Evolutionary conservation across 2,329 filamentous ascomycete genomes (phyloP).

Genomic region (Exophiala phaeomuriformis): DNA sequence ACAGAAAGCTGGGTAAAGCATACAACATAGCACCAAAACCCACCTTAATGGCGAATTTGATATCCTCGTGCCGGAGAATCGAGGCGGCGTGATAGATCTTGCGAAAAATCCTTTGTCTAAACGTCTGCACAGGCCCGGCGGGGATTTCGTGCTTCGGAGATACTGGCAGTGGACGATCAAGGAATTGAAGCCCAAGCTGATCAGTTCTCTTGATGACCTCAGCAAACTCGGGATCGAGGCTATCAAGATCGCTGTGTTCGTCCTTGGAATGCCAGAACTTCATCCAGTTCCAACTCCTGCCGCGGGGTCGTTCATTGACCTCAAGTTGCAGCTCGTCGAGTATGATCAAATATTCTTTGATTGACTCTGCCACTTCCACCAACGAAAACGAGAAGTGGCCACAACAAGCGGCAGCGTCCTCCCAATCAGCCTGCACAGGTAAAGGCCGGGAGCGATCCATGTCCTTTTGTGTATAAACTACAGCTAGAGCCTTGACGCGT

Average conservation of each 20-base stretch:
- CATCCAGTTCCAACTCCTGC: constrained; percentile 76
- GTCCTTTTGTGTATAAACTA: constrained; percentile 74
- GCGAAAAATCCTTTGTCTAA: constrained; percentile 22
- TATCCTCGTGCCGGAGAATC: constrained; percentile 57
- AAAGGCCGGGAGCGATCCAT: constrained; percentile 61
- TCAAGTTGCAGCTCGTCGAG: constrained; percentile 74
- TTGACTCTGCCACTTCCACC: constrained; percentile 83
- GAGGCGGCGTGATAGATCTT: constrained; percentile 50
- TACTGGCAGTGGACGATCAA: constrained; percentile 8
- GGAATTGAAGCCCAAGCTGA: constrained; percentile 23
- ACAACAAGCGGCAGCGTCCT: constrained; percentile 95
- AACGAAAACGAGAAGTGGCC: constrained; percentile 93
- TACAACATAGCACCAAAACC: constrained; percentile 83
- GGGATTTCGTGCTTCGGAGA: constrained; percentile 5
- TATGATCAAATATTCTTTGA: constrained; percentile 72
- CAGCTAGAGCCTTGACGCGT: constrained; percentile 65
- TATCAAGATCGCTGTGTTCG: constrained; percentile 28
- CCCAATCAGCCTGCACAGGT: constrained; percentile 81
- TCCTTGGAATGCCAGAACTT: constrained; percentile 57
- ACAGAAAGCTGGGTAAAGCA: constrained; percentile 80
- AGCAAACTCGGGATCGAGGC: constrained; percentile 13
- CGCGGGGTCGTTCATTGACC: constrained; percentile 53
- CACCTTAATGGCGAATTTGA: constrained; percentile 83
- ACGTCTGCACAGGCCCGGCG: constrained; percentile 9
- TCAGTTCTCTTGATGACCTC: constrained; percentile 11